These are phyloP conservation scores for Alternaria metachromatica DNA, from an alignment of 2,329 filamentous ascomycete species.

Conservation along the genomic window DNA sequence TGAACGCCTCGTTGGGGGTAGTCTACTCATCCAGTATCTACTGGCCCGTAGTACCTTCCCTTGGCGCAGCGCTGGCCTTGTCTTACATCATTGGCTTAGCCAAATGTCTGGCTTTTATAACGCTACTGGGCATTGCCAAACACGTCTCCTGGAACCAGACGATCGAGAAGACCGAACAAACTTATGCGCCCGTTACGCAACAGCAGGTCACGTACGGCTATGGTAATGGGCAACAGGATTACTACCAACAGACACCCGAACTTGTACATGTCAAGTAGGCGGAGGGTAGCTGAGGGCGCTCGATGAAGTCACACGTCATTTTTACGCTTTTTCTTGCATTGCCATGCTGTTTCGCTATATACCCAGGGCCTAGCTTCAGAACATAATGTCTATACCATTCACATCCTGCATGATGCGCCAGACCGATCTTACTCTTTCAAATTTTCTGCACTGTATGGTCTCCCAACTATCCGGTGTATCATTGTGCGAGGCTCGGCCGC, in stretches of 20 bases:
- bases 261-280: background rate
- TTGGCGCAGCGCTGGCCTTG: background rate
- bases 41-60: background rate
- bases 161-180: background rate
- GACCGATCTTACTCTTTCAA: background rate
- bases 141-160: constrained; percentile 16
- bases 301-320: background rate
- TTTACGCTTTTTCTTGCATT: background rate
- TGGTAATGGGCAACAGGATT: constrained; percentile 12
- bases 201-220: constrained; percentile 17
- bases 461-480: background rate
- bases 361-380: background rate
- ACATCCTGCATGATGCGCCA: background rate
- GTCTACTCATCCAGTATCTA: background rate
- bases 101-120: constrained; percentile 24
- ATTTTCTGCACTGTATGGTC: background rate
- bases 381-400: background rate
- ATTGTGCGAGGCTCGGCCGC: background rate
- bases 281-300: background rate
- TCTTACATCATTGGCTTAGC: constrained; percentile 23
- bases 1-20: constrained; percentile 21
- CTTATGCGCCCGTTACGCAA: constrained; percentile 5
- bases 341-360: background rate
- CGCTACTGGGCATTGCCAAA: constrained; percentile 30
- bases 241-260: constrained; percentile 24